Evolutionary conservation across 495 filamentous ascomycete genomes (phyloP).

Genomic region (Pyrenopolyporus hunteri): DNA sequence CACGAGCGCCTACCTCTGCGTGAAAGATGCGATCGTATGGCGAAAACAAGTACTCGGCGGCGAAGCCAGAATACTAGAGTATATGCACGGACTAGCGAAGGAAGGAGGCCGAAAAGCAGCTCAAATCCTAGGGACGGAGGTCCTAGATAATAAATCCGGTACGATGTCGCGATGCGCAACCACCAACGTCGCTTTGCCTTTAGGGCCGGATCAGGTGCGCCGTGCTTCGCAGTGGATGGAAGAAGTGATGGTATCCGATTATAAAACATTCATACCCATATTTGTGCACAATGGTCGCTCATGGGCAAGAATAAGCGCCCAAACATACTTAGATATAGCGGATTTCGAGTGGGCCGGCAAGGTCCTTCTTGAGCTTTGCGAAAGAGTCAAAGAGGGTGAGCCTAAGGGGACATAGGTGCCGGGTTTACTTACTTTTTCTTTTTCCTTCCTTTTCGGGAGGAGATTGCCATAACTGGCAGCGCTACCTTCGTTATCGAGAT

Average conservation of each 20-base stretch:
- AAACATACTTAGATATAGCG: constrained; percentile 76
- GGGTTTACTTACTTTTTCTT: too few species aligned
- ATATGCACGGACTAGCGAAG: constrained; percentile 62
- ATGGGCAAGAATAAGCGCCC: constrained; percentile 78
- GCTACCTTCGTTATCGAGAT: too few species aligned
- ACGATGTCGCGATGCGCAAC: constrained; percentile 59
- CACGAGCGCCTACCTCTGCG: constrained; percentile 70
- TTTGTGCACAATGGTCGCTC: constrained; percentile 62
- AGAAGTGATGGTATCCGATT: constrained; percentile 59
- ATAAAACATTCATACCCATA: constrained; percentile 72
- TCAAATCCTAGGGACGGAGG: constrained; percentile 68
- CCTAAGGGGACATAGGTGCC: constrained; percentile 33
- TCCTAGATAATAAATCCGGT: constrained; percentile 64
- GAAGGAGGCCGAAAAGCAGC: constrained; percentile 65
- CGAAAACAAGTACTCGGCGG: constrained; percentile 72
- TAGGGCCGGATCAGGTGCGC: constrained; percentile 50
- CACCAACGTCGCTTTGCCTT: constrained; percentile 76
- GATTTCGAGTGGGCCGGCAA: constrained; percentile 78
- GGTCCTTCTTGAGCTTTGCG: constrained; percentile 66
- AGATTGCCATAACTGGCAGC: too few species aligned
- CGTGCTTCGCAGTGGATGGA: constrained; percentile 63
- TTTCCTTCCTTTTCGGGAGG: too few species aligned
- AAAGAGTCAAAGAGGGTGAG: constrained; percentile 62
- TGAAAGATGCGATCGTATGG: constrained; percentile 73
- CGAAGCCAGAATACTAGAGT: constrained; percentile 68